Base-by-base conservation (phyloP, 345 rosid genomes). In the Gossypium turneri region DNA sequence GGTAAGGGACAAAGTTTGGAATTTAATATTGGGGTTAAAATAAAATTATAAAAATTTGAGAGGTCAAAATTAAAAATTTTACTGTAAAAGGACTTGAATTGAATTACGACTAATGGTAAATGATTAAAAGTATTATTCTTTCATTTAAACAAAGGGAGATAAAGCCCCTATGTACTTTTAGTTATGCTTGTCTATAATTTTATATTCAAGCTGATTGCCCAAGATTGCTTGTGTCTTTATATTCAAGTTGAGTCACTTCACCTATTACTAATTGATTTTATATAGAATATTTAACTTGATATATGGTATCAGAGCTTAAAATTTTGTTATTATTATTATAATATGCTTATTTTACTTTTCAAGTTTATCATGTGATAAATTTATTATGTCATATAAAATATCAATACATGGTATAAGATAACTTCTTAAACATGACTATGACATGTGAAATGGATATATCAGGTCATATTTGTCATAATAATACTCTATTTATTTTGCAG, bases 401-500 rank as follows among this genome's bases (percentile, higher is more conserved):
- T n/a, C 19, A 56, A 9, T 56, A 8, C 9, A 24, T 19, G 4
- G 20, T 9, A 19, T 19, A n/a, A 19, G 8, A 56, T 9, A 19
- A 56, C 7, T 6, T 17, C 2, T 57, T 20, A 57, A 57, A 20
- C 27, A 8, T 9, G 60, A 57, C 20, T 20, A 20, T 22, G 61
- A 22, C 27, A 57, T 13, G 41, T 34, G 16, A 57, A 57, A 10
- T 22, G 16, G 34, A 22, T 2, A 27, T 12, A 2, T 13, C 9
- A 60, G 1, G 2, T 60, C 11, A 5, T 60, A 17, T 12, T 25
- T 60, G 64, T 27, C 7, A 12, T 5, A 25, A 25, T 16, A 25
- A 24, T 12, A 59, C 59, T 5, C 11, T 47, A 52, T 56, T 76
- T 73, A 10, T 59, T 77, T 79, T 73, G 77, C 83, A 85, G 90